Evolutionary conservation across 2,329 filamentous ascomycete species (phyloP).

Genomic region (Tolypocladium tundrense): DNA sequence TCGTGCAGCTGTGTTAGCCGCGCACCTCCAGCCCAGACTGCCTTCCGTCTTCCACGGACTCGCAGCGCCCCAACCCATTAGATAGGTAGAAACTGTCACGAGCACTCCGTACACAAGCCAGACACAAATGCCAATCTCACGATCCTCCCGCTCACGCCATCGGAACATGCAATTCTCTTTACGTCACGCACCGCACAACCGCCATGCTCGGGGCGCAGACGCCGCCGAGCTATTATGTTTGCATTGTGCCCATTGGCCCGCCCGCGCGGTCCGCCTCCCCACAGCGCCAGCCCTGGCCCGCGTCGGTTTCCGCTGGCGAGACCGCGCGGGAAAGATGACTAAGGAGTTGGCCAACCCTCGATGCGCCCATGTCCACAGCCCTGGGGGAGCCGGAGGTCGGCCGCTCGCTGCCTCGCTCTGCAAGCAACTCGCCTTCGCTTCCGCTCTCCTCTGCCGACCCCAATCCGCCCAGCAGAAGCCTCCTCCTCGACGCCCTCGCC

Average conservation of each 20-base stretch:
- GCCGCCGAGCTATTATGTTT: slow-evolving; percentile 1
- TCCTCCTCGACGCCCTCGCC: background rate
- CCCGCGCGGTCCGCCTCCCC: background rate
- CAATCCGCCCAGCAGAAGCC: background rate
- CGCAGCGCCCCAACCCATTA: background rate
- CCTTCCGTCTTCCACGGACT: background rate
- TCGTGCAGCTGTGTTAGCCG: background rate
- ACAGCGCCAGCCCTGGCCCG: background rate
- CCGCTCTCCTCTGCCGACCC: background rate
- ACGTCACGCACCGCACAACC: background rate
- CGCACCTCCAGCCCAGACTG: background rate
- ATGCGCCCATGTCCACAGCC: background rate
- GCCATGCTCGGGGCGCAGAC: slow-evolving; percentile 1
- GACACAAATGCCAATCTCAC: background rate
- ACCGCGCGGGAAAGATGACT: background rate
- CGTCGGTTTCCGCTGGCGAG: background rate
- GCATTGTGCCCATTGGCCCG: slow-evolving; percentile 2
- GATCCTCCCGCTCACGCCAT: background rate
- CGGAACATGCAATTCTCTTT: slow-evolving; percentile 1
- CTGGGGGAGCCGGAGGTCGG: background rate
- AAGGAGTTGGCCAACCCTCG: background rate
- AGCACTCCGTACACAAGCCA: background rate
- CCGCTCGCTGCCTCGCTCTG: background rate
- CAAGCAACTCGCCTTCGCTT: background rate
- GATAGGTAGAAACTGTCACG: background rate